Base-by-base conservation (phyloP, 1,139 yeast species). In the Sugiyamaella japonica region DNA sequence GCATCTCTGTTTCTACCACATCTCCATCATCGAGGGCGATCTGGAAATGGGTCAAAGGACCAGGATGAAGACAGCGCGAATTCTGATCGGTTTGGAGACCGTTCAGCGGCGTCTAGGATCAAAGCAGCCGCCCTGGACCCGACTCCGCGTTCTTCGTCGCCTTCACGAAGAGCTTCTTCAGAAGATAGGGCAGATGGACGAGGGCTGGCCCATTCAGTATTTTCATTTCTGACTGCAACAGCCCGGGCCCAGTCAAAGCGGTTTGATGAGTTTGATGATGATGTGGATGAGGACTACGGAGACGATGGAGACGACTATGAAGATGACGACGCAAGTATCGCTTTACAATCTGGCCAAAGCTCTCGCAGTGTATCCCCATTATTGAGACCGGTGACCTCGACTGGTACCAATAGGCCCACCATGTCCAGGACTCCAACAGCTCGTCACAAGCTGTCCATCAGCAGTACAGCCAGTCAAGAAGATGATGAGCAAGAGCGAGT, bases 251-350 rank as follows among this genome's bases (percentile, higher is more conserved):
- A 58, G 39, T 54, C 55, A 44, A 56, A 56, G 38, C 54, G 63
- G 32, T 62, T 60, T 49, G 67, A 62, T 39, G 63, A 60, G 43
- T 61, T 63, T 45, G 66, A 61, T 29, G 66, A 60, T 36, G 65
- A 61, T 36, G 57, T 54, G 2, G 66, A 64, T 36, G 66, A 63
- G 31, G 65, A 59, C 43, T 53, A 56, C 29, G 60, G 58, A 16
- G 64, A 61, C 17, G 55, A 57, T 36, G 56, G 50, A 3, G 61
- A 55, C 20, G 59, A 55, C 29, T 57, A 50, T 6, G 60, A 58
- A 17, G 61, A 59, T 20, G 61, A 61, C 13, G 58, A 52, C 12
- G 52, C 50, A 9, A 42, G 48, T 13, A 13, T 48, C 3, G 39
- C 40, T 7, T 9, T 25, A 16, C 44, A 31, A 38, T 39, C 51